These are phyloP conservation scores for Mentha longifolia DNA, from an alignment of 257 asterid genomes.

Conservation along the genomic window DNA sequence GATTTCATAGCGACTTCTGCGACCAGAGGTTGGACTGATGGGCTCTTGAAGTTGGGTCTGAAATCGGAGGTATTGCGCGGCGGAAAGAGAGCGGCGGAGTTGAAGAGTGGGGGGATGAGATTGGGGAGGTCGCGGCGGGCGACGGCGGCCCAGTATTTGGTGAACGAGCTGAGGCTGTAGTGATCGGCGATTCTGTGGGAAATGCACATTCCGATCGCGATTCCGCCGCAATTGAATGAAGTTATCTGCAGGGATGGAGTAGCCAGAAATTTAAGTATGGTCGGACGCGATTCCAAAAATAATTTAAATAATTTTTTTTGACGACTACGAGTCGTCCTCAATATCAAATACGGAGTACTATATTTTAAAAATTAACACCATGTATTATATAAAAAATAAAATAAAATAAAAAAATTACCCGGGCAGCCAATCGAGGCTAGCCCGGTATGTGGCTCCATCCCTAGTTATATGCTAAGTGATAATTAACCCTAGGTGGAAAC, in stretches of 20 bases:
- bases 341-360: no score
- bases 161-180: conserved; percentile 48
- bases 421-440: no score
- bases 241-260: conserved; percentile 38
- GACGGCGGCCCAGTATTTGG: conserved; percentile 51
- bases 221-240: conserved; percentile 52
- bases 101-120: conserved; percentile 37
- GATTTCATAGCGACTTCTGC: conserved; percentile 34
- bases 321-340: no score
- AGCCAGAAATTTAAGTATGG: neutral
- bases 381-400: no score
- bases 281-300: no score
- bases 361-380: no score
- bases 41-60: conserved; percentile 32
- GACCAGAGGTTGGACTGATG: conserved; percentile 34
- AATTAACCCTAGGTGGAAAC: no score
- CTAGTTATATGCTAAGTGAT: no score
- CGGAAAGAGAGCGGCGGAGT: conserved; percentile 50
- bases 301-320: no score
- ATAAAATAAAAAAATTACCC: no score
- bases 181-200: conserved; percentile 60
- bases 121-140: conserved; percentile 12
- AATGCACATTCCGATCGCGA: conserved; percentile 49
- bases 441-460: no score
- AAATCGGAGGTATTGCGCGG: conserved; percentile 46